Base-by-base conservation (phyloP, 2,329 filamentous ascomycete genomes). In the Fusarium compactum region DNA sequence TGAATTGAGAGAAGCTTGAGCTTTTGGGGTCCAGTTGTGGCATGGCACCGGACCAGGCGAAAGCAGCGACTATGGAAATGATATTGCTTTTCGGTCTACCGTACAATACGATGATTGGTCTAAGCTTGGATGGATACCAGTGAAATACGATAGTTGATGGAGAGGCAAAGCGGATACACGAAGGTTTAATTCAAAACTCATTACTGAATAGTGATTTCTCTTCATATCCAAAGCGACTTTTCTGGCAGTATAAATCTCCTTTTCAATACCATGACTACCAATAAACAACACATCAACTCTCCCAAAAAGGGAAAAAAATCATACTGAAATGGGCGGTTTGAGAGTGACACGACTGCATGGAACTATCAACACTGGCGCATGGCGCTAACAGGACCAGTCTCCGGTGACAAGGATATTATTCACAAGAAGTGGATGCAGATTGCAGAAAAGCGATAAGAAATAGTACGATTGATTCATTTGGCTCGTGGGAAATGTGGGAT, bases 331-430 rank as follows among this genome's bases (percentile, higher is more conserved):
- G 44, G 58, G 46, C 44, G 44, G 45, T 51, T 70, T 67, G 51
- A 41, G 53, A 55, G 52, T 63, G 62, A 67, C 54, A 59, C 27
- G 58, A 53, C 53, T 60, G 32, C 58, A 65, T 71, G 63, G 48
- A 48, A 58, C 67, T 58, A 70, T 71, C 44, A 55, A 20, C 27
- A 29, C 52, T 69, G 66, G 67, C 34, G 63, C 24, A 43, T 20
- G 51, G 48, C 68, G 67, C 68, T 70, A 70, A 53, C 20, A 52
- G 24, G 44, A 56, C 46, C 61, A 32, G 55, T 45, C 34, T 43
- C 44, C 64, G 55, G 67, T 58, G 68, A 53, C 60, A 50, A 38
- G 57, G 54, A 52, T 51, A 15, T n/a, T 8, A 58, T 40, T 15
- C n/a, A 22, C 30, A 27, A 30, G 34, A 65, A 58, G 62, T 67